phyloP scores from a whole-genome alignment of 495 filamentous ascomycete species.

The Endocarpon pusillum region DNA sequence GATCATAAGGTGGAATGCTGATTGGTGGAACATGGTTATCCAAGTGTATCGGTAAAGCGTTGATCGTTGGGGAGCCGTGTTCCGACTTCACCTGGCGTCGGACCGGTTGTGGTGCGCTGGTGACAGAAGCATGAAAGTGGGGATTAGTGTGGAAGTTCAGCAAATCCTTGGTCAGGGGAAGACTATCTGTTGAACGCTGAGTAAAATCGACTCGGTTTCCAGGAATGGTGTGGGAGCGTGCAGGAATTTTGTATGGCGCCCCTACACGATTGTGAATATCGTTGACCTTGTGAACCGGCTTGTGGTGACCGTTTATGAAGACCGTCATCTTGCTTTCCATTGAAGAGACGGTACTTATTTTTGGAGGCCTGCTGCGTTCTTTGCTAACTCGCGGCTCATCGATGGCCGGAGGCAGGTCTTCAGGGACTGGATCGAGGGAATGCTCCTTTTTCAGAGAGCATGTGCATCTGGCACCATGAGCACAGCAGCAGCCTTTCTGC shows the following conservation, averaged over 20 bases:
- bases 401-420: conserved; percentile 33
- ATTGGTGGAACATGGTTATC: conserved; percentile 49
- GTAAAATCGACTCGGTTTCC: conserved; percentile 36
- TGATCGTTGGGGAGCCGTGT: conserved; percentile 51
- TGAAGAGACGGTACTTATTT: conserved; percentile 39
- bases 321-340: conserved; percentile 67
- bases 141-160: conserved; percentile 18
- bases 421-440: conserved; percentile 55
- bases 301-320: conserved; percentile 87
- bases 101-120: conserved; percentile 28
- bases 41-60: conserved; percentile 35
- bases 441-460: conserved; percentile 87
- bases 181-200: conserved; percentile 53
- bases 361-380: conserved; percentile 57
- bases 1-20: conserved; percentile 36
- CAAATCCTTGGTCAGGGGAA: conserved; percentile 31
- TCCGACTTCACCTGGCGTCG: conserved; percentile 47
- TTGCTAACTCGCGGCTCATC: conserved; percentile 31
- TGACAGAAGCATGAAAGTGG: conserved; percentile 22
- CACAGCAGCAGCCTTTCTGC: conserved; percentile 62
- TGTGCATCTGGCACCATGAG: conserved; percentile 78
- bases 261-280: conserved; percentile 70
- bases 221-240: conserved; percentile 54
- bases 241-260: conserved; percentile 65
- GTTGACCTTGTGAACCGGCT: conserved; percentile 78